Percentiles rank a stretch among this genome's conserved stretches.
phyloP scores from a whole-genome alignment of 2,329 filamentous ascomycete genomes.

The Grosmannia huntii region DNA sequence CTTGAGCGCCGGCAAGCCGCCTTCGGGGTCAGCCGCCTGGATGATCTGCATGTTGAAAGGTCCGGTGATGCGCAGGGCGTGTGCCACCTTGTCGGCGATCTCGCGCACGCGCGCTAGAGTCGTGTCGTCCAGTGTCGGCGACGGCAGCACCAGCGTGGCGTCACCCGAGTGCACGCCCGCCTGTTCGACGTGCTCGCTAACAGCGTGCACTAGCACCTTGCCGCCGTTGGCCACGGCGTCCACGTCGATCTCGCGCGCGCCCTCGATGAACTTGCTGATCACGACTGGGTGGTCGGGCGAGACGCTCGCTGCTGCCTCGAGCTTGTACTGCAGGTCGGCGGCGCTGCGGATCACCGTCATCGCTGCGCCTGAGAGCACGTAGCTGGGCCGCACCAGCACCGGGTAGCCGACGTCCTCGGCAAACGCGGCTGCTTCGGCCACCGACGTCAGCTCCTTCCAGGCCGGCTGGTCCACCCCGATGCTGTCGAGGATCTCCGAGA shows the following conservation, averaged over 20 bases:
- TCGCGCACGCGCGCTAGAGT: constrained; percentile 84
- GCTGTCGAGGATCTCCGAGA: constrained; percentile 92
- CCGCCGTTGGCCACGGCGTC: constrained; percentile 83
- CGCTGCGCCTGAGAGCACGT: constrained; percentile 92
- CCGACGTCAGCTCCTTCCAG: constrained; percentile 93
- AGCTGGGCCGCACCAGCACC: constrained; percentile 85
- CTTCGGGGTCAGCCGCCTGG: constrained; percentile 86
- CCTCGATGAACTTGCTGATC: constrained; percentile 97
- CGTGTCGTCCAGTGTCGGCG: constrained; percentile 60
- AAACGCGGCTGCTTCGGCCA: constrained; percentile 76
- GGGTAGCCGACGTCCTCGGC: constrained; percentile 80
- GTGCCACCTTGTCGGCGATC: constrained; percentile 90
- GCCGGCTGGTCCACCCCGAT: constrained; percentile 95
- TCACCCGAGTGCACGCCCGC: constrained; percentile 98
- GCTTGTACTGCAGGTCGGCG: constrained; percentile 86
- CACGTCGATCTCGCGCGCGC: constrained; percentile 90
- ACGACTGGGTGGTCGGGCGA: constrained; percentile 96
- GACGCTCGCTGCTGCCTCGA: constrained; percentile 77
- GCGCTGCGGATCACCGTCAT: constrained; percentile 94
- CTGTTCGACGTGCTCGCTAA: constrained; percentile 92
- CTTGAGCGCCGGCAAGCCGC: constrained; percentile 70
- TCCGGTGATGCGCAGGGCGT: constrained; percentile 93
- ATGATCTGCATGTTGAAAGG: constrained; percentile 99
- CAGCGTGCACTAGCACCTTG: constrained; percentile 77
- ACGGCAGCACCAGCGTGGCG: constrained; percentile 85